phyloP scores from a whole-genome alignment of 345 rosid genomes.

The Geranium brycei region DNA sequence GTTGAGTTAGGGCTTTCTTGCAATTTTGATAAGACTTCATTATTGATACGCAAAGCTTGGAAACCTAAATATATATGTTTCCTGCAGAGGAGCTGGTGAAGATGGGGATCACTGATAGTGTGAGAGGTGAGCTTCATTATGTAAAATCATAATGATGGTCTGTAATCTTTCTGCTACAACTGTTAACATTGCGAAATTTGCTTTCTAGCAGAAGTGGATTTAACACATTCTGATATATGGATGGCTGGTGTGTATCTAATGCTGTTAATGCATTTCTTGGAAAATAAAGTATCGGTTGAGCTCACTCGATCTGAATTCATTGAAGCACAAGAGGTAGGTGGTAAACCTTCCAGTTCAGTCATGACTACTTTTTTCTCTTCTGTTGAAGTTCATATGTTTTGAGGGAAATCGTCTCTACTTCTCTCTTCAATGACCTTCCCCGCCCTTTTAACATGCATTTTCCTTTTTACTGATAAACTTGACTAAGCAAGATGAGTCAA shows the following conservation, averaged over 20 bases:
- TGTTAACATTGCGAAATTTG: neutral
- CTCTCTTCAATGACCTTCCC: too few species aligned
- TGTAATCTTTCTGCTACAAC: constrained; percentile 1
- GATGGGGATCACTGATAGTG: constrained; percentile 75
- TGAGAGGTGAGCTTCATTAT: constrained; percentile 38
- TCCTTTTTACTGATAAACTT: too few species aligned
- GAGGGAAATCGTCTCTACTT: too few species aligned
- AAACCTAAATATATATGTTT: constrained; percentile 15
- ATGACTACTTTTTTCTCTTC: too few species aligned
- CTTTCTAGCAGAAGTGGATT: constrained; percentile 54
- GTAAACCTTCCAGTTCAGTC: neutral
- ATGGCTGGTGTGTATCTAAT: constrained; percentile 88
- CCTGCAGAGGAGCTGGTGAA: constrained; percentile 67
- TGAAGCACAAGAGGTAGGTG: constrained; percentile 74
- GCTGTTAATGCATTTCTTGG: constrained; percentile 92
- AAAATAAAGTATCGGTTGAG: constrained; percentile 91
- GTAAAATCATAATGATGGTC: too few species aligned
- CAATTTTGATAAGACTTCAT: too few species aligned
- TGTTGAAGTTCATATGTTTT: too few species aligned
- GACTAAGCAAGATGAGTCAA: too few species aligned
- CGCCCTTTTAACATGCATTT: too few species aligned
- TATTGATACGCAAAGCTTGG: neutral
- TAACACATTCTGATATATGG: constrained; percentile 87
- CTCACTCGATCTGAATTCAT: constrained; percentile 90
- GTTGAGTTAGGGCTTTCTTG: neutral